Evolutionary conservation across 2,329 filamentous ascomycete species (phyloP).

Genomic region (Aspergillus sp.): DNA sequence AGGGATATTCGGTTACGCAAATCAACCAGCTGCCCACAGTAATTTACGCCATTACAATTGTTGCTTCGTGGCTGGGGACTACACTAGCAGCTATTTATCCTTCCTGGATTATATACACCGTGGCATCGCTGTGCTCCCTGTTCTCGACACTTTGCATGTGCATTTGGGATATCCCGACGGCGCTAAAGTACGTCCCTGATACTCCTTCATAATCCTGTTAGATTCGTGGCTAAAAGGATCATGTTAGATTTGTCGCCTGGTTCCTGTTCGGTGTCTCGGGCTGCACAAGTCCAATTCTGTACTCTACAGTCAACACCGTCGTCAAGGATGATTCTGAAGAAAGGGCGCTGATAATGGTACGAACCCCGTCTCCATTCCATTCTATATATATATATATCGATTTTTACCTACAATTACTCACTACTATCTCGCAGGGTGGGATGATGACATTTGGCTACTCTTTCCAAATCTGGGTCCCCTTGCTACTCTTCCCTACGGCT

Average conservation of each 20-base stretch:
- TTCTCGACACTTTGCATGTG: constrained; percentile 50
- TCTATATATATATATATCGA: background rate
- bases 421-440: constrained; percentile 29
- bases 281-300: constrained; percentile 44
- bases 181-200: constrained; percentile 40
- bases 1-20: constrained; percentile 49
- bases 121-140: constrained; percentile 41
- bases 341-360: constrained; percentile 36
- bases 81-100: constrained; percentile 54
- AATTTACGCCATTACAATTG: constrained; percentile 49
- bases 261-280: constrained; percentile 42
- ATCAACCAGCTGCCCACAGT: constrained; percentile 54
- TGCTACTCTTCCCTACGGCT: constrained; percentile 45
- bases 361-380: background rate
- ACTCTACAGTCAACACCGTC: constrained; percentile 46
- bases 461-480: constrained; percentile 48
- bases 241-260: constrained; percentile 42
- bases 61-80: constrained; percentile 51
- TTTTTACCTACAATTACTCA: too few relatives aligned
- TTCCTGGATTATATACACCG: constrained; percentile 49
- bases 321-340: constrained; percentile 43
- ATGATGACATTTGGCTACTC: constrained; percentile 52
- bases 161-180: constrained; percentile 52
- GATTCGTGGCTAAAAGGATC: background rate
- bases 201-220: background rate